phyloP scores from a whole-genome alignment of 176 grass and related monocot species.

The Triticum dicoccoides region DNA sequence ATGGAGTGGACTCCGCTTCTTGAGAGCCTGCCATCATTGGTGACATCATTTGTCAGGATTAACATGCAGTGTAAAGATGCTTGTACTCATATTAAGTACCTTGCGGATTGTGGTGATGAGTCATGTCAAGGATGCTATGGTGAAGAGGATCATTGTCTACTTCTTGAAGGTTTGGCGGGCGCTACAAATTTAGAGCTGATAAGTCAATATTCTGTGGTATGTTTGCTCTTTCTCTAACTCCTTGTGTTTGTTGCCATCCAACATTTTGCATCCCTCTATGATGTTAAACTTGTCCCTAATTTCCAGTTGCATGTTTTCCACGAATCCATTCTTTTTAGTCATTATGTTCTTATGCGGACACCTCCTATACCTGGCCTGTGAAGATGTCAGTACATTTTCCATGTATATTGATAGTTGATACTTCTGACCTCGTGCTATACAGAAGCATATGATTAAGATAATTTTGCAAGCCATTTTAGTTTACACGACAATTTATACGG shows the following conservation, averaged over 20 bases:
- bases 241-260: neutral
- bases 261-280: no score
- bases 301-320: neutral
- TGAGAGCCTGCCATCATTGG: neutral
- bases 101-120: no score
- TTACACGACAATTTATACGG: no score
- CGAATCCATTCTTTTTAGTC: neutral
- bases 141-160: neutral
- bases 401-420: neutral
- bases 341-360: neutral
- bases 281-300: neutral
- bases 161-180: neutral
- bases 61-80: no score
- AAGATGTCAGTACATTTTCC: neutral
- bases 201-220: neutral
- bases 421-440: neutral
- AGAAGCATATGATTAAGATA: neutral
- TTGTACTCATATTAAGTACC: no score
- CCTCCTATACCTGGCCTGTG: neutral
- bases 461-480: neutral
- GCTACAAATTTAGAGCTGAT: neutral
- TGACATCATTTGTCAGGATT: neutral
- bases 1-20: neutral
- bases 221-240: neutral
- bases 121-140: neutral